These are phyloP conservation scores for Coemansia sp. DNA, from an alignment of 192 early-diverging fungal species.

Conservation along the genomic window DNA sequence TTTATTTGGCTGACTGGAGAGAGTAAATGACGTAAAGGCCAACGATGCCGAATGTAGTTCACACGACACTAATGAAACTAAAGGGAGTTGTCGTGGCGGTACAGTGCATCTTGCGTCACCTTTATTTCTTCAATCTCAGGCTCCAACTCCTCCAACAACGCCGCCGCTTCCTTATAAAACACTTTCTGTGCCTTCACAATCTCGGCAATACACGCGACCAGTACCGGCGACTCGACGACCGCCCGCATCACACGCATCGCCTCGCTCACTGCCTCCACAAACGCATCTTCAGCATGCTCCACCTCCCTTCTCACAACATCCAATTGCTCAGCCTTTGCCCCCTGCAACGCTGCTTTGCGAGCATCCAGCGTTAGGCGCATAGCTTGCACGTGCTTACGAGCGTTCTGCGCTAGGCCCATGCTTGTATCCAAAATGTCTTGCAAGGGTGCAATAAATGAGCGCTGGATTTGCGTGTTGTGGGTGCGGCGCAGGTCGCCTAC, in stretches of 20 bases:
- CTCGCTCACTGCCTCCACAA: constrained; percentile 93
- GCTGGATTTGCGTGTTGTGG: constrained; percentile 70
- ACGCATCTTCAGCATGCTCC: constrained; percentile 91
- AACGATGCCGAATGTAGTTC: too few relatives aligned
- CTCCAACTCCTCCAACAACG: constrained; percentile 67
- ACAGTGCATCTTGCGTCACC: constrained; percentile 89
- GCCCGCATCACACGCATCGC: constrained; percentile 92
- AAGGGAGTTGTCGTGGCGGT: constrained; percentile 56
- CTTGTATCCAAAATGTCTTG: constrained; percentile 65
- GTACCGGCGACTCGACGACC: constrained; percentile 84
- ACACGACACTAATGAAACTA: too few relatives aligned
- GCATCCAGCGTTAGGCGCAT: constrained; percentile 86
- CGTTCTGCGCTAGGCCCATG: constrained; percentile 82
- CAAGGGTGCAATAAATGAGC: constrained; percentile 77
- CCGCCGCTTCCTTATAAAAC: constrained; percentile 83
- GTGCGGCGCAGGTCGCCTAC: constrained; percentile 77
- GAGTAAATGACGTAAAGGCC: too few relatives aligned
- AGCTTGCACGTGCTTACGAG: constrained; percentile 79
- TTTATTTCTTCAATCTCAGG: constrained; percentile 96
- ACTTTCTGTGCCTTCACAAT: constrained; percentile 82
- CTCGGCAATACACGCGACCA: constrained; percentile 78
- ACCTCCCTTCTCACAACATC: constrained; percentile 80
- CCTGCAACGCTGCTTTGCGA: constrained; percentile 74
- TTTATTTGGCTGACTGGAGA: too few relatives aligned
- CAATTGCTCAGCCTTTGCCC: constrained; percentile 65